phyloP scores from a whole-genome alignment of 176 grass and related monocot species.

The Aegilops bicornis region DNA sequence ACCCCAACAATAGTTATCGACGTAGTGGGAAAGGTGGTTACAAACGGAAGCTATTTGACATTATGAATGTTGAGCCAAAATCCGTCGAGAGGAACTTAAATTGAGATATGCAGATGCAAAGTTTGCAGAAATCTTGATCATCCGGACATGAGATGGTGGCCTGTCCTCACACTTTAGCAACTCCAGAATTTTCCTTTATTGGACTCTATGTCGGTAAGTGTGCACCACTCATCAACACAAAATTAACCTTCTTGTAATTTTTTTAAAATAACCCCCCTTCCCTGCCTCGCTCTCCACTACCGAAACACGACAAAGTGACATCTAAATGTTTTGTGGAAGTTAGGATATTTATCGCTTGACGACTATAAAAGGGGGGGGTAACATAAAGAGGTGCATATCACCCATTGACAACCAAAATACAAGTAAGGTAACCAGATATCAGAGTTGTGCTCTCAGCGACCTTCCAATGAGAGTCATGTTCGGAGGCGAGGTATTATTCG shows the following conservation, averaged over 20 bases:
- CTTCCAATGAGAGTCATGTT: background rate
- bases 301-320: background rate
- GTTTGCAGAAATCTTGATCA: background rate
- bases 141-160: background rate
- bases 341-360: background rate
- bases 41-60: background rate
- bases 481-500: background rate
- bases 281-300: background rate
- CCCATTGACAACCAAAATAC: background rate
- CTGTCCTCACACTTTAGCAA: background rate
- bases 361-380: background rate
- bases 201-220: background rate
- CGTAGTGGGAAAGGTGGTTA: background rate
- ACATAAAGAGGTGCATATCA: background rate
- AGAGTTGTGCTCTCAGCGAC: background rate
- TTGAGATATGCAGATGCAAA: background rate
- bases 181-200: background rate
- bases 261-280: background rate
- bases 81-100: background rate
- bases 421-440: background rate
- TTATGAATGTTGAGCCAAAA: background rate
- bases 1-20: background rate
- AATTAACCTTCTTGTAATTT: background rate
- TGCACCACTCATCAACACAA: background rate
- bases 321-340: background rate